Base-by-base conservation (phyloP, 1,284 basidiomycete genomes). In the Rhodotorula sp. region DNA sequence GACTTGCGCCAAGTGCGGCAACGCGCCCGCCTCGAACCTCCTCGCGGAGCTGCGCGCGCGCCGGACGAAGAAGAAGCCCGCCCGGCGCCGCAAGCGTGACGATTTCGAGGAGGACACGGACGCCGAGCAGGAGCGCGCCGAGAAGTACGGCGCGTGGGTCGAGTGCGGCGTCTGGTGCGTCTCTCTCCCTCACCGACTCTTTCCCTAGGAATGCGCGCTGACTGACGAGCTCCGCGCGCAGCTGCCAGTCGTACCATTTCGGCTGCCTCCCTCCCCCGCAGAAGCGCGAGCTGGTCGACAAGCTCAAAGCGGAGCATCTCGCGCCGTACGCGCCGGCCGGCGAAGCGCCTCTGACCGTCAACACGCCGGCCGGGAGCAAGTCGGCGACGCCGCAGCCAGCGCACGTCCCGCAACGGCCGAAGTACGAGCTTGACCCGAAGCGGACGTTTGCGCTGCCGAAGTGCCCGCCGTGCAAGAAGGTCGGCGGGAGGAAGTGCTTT, bases 391-490 rank as follows among this genome's bases (percentile, higher is more conserved):
- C 61, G 32, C 17, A 12, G 12, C 36, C 32, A 21, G 21, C 13
- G 22, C 19, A 62, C 15, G 21, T 67, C 5, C 67, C 71, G 21
- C 54, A 54, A 25, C 70, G 70, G 6, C 46, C 57, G 3, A 75
- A 75, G 66, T 21, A 60, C 36, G 74, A 77, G 60, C 66, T 77
- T 41, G 69, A 76, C 55, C 64, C 59, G 3, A 10, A 66, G 19
- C 46, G 64, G n/a, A 70, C 61, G 7, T 69, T 77, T 64, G 48
- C 21, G 4, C 54, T 79, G 7, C 59, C 67, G 22, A 73, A 76
- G n/a, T 79, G 78, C 63, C 63, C 68, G 22, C 51, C 53, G 17
- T 79, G 78, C 66, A 64, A 71, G 61, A 77, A 76, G 60, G 56
- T 48, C 0, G 61, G 65, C 7, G 78, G 77, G 17, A 48, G 68